Percentiles rank a stretch among this genome's conserved stretches.
These are phyloP conservation scores for Candida mattraensis DNA, from an alignment of 805 yeast species.

Conservation along the genomic window DNA sequence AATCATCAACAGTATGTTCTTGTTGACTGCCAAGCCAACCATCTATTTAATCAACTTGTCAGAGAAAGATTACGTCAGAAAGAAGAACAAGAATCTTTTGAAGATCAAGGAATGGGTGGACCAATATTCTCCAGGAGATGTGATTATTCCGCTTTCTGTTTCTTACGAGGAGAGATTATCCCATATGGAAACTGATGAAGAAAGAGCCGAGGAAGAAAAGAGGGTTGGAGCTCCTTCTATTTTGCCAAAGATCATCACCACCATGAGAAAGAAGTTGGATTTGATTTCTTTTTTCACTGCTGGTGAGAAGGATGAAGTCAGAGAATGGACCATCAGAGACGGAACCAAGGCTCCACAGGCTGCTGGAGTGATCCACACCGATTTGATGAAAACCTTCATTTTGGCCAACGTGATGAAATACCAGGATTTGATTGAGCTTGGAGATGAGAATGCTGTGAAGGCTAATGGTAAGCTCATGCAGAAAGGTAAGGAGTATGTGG, in stretches of 20 bases:
- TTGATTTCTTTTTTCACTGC: constrained; percentile 85
- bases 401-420: constrained; percentile 73
- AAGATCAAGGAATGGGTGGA: constrained; percentile 66
- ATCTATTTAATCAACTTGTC: constrained; percentile 73
- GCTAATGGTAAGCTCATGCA: constrained; percentile 58
- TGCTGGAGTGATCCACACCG: constrained; percentile 88
- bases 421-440: constrained; percentile 54
- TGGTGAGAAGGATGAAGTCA: constrained; percentile 72
- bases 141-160: constrained; percentile 91
- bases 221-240: constrained; percentile 45
- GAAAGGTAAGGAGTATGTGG: constrained; percentile 74
- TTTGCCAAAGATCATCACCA: constrained; percentile 59
- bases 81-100: constrained; percentile 49
- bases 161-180: constrained; percentile 90
- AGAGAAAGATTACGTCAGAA: constrained; percentile 60
- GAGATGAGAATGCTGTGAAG: constrained; percentile 52
- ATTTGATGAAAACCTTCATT: constrained; percentile 76
- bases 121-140: constrained; percentile 67
- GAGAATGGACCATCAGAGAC: constrained; percentile 84
- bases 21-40: constrained; percentile 88
- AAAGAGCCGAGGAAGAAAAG: constrained; percentile 36
- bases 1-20: constrained; percentile 65
- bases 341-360: constrained; percentile 84
- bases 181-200: constrained; percentile 70
- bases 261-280: constrained; percentile 66